A percentile compares a stretch with the other conserved stretches of the same genome.
These are phyloP conservation scores for Albugo candida DNA, from an alignment of 352 stramenopile species.

Conservation along the genomic window DNA sequence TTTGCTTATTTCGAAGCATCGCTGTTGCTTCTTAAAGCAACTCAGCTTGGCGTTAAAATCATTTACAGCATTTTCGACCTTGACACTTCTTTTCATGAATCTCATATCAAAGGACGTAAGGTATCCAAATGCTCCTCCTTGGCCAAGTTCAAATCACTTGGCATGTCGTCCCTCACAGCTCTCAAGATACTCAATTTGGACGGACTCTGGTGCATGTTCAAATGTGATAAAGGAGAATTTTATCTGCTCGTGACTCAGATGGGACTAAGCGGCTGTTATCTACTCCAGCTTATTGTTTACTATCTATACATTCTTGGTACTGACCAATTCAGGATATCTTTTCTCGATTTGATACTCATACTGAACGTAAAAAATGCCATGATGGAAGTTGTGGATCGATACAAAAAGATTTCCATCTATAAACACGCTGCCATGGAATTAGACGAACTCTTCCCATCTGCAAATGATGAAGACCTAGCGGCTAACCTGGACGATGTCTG, in stretches of 20 bases:
- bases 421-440: constrained; percentile 51
- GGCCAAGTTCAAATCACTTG: too few relatives aligned
- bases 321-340: constrained; percentile 56
- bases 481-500: constrained; percentile 53
- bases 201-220: too few relatives aligned
- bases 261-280: constrained; percentile 29
- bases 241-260: constrained; percentile 46
- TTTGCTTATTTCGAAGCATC: constrained; percentile 60
- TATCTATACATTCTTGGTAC: constrained; percentile 69
- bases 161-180: too few relatives aligned
- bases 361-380: constrained; percentile 69
- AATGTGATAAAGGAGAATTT: constrained; percentile 32
- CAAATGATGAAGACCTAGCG: constrained; percentile 26
- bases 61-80: constrained; percentile 41
- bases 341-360: constrained; percentile 62
- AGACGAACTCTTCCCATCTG: constrained; percentile 38
- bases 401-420: constrained; percentile 45
- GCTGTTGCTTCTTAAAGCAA: constrained; percentile 37
- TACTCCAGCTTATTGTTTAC: constrained; percentile 52
- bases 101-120: constrained; percentile 4
- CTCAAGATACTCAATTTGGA: too few relatives aligned
- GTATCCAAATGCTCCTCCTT: constrained; percentile 6
- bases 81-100: too few relatives aligned
- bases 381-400: constrained; percentile 35
- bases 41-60: constrained; percentile 48